Evolutionary conservation across 169 alveolate species (phyloP), one percentile per base, ranked within the genome.

Genomic region (Cryptosporidium sp.): DNA sequence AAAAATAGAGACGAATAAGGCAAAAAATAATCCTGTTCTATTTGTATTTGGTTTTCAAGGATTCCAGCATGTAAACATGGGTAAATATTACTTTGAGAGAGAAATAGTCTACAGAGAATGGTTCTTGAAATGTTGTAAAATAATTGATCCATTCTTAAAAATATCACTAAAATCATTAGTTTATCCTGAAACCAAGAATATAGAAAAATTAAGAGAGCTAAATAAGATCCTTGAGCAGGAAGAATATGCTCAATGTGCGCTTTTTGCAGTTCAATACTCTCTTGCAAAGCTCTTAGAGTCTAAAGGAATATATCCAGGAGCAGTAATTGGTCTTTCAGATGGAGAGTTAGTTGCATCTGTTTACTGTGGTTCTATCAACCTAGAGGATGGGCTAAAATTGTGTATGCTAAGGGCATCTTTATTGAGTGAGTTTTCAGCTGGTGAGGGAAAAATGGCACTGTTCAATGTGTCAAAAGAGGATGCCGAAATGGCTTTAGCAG

Each of bases 401-500:
- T 92, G 91, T 26, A 45, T 87, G 56, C 86, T 86, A 51, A 70
- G 94, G 52, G 94, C 93, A 16, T 68, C 84, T 56, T 70, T 92
- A 16, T 61, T 93, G 21, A 85, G 58, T 37, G 87, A 70, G 2
- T 71, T 92, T 45, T 73, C 86, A 52, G 61, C 31, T 33, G 26
- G 39, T 2, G 93, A 92, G 31, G 91, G 91, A 0, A 85, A 86
- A 23, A 71, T 87, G 67, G 92, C 52, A 29, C 70, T 92, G n/a
- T 91, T 86, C 67, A 85, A 92, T 14, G 93, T 75, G 3, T 75
- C 93, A 8, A 91, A 72, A 31, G 94, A 93, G 42, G 95, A 93
- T 72, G 94, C 86, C 23, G 95, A 93, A 44, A 75, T 93, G 93
- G 95, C 95, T 8, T 56, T 93, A 39, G 93, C 95, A n/a, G 95